These are phyloP conservation scores for Dictyostelium firmibasis DNA, from an alignment of 78 protist species.

Conservation along the genomic window DNA sequence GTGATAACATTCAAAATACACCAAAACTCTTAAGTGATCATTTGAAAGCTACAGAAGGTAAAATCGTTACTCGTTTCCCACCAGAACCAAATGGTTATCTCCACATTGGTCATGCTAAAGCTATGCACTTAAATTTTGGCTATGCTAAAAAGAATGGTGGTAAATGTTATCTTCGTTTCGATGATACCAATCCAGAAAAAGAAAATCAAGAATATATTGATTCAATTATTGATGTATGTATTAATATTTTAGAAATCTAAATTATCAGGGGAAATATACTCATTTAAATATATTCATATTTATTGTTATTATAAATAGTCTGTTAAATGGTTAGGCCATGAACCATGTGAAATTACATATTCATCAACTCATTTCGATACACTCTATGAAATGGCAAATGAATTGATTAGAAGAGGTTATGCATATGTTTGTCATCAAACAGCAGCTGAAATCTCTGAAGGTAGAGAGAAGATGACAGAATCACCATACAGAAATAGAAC, in stretches of 20 bases:
- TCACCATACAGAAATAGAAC: constrained; percentile 95
- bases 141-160: constrained; percentile 92
- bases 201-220: constrained; percentile 95
- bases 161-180: constrained; percentile 95
- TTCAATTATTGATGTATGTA: constrained; percentile 82
- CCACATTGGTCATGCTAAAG: constrained; percentile 99
- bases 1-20: constrained; percentile 78
- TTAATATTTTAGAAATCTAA: no score
- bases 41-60: constrained; percentile 88
- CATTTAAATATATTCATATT: neutral
- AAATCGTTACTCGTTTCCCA: constrained; percentile 96
- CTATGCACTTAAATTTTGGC: constrained; percentile 96
- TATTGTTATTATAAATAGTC: neutral
- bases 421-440: constrained; percentile 98
- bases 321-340: constrained; percentile 97
- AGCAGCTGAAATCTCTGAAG: constrained; percentile 78
- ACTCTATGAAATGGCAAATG: constrained; percentile 95
- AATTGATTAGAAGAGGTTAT: constrained; percentile 90
- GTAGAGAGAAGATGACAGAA: constrained; percentile 69
- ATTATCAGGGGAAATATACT: neutral
- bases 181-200: constrained; percentile 99
- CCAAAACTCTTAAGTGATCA: constrained; percentile 68
- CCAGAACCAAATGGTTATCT: constrained; percentile 99
- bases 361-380: constrained; percentile 95
- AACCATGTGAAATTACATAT: constrained; percentile 91